These are phyloP conservation scores for Lachnellula cervina DNA, from an alignment of 2,329 filamentous ascomycete genomes.

Conservation along the genomic window DNA sequence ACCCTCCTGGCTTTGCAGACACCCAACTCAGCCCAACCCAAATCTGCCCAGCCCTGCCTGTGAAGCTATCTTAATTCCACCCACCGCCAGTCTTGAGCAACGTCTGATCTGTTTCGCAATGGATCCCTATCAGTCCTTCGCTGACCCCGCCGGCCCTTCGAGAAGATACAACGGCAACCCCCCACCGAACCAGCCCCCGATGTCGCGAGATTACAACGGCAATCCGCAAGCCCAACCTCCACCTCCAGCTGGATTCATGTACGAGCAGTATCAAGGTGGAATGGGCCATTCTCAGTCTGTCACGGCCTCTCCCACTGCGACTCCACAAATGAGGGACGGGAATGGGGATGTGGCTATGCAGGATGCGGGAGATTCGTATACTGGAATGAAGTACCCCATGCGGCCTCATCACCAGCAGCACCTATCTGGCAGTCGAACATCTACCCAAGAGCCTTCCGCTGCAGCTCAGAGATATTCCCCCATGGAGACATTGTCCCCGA, in stretches of 20 bases:
- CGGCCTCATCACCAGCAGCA: constrained; percentile 75
- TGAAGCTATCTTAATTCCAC: constrained; percentile 1
- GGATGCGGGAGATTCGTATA: constrained; percentile 77
- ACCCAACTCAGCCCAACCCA: background rate
- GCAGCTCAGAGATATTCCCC: constrained; percentile 92
- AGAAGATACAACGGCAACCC: constrained; percentile 58
- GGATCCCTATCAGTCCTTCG: constrained; percentile 61
- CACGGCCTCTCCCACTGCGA: constrained; percentile 52
- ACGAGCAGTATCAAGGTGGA: constrained; percentile 59
- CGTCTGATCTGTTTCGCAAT: constrained; percentile 34
- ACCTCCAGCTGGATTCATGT: constrained; percentile 56
- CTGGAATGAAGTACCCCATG: constrained; percentile 79
- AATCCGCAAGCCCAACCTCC: constrained; percentile 36
- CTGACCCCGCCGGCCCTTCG: constrained; percentile 58
- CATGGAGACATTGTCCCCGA: constrained; percentile 83
- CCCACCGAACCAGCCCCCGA: constrained; percentile 42
- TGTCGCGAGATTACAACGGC: constrained; percentile 42
- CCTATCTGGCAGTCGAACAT: constrained; percentile 48
- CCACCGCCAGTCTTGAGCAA: background rate
- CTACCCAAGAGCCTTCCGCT: constrained; percentile 70
- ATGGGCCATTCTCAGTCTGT: constrained; percentile 45
- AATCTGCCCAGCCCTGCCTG: constrained; percentile 1
- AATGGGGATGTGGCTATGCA: constrained; percentile 82
- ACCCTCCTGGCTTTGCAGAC: constrained; percentile 1
- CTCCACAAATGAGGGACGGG: constrained; percentile 61